These are phyloP conservation scores for Physocladia obscura DNA, from an alignment of 192 early-diverging fungal species.

Conservation along the genomic window DNA sequence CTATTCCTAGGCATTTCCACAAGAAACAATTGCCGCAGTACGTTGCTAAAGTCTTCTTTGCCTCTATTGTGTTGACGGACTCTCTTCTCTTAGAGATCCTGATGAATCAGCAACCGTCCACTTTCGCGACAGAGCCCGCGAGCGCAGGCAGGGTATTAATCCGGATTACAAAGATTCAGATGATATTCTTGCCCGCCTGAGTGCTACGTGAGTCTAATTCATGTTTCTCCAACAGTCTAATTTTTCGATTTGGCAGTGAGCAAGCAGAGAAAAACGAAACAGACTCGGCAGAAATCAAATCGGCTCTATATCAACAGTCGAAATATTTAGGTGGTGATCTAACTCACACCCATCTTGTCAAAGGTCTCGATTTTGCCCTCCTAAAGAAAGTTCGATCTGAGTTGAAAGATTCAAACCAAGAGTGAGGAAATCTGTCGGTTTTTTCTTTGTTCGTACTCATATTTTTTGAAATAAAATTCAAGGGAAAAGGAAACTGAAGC, in stretches of 20 bases:
- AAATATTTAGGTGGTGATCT: constrained; percentile 88
- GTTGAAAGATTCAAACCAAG: constrained; percentile 19
- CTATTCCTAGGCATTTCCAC: constrained; percentile 39
- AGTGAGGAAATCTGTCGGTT: no score
- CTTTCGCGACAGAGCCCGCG: constrained; percentile 93
- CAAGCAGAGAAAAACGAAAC: no score
- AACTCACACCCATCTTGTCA: constrained; percentile 88
- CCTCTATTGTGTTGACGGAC: background rate
- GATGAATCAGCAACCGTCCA: constrained; percentile 18
- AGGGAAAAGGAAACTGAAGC: constrained; percentile 43
- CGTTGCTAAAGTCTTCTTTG: background rate
- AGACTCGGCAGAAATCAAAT: background rate
- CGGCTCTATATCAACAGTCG: constrained; percentile 59
- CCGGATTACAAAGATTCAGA: constrained; percentile 67
- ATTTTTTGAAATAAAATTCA: background rate
- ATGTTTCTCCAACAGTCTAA: background rate
- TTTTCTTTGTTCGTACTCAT: no score
- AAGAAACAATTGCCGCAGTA: constrained; percentile 26
- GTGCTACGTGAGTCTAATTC: constrained; percentile 11
- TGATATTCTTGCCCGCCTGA: constrained; percentile 53
- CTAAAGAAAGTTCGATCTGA: constrained; percentile 67
- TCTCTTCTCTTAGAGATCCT: background rate
- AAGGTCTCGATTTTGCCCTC: constrained; percentile 85
- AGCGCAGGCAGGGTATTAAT: constrained; percentile 73
- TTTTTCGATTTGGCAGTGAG: no score